Conservation (phyloP, 164 flowering plant genomes). For the Houttuynia cordata region DNA sequence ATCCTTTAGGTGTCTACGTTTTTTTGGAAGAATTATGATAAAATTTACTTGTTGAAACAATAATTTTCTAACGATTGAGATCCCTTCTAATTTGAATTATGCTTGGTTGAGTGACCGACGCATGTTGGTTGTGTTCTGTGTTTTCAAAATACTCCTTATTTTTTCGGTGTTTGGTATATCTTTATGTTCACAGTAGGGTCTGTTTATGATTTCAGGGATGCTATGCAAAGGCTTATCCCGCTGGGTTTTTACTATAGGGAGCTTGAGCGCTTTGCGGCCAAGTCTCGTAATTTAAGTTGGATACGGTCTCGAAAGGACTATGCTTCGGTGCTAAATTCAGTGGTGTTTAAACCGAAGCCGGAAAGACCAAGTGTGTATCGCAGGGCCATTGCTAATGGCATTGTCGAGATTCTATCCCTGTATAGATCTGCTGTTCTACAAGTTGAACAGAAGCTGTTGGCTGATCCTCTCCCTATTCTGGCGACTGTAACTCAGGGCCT, state of each 20-base stretch:
- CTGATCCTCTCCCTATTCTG: slow-evolving; percentile 78
- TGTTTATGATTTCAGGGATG: slow-evolving; percentile 48
- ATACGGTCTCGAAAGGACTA: slow-evolving; percentile 34
- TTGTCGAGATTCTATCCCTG: slow-evolving; percentile 78
- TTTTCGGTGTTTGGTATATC: no score
- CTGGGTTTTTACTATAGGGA: slow-evolving; percentile 87
- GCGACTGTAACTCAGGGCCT: slow-evolving; percentile 86
- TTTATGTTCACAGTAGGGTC: no score
- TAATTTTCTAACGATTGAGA: no score
- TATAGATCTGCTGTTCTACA: slow-evolving; percentile 87
- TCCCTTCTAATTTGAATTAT: no score
- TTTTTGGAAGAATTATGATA: no score
- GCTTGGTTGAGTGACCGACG: no score
- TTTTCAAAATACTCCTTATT: no score
- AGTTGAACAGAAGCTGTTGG: slow-evolving; percentile 78
- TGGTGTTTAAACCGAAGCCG: slow-evolving; percentile 22
- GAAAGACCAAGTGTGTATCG: slow-evolving; percentile 60
- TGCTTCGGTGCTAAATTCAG: slow-evolving; percentile 25
- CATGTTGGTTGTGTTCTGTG: no score
- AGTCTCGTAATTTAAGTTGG: slow-evolving; percentile 86
- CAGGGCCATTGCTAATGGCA: slow-evolving; percentile 88
- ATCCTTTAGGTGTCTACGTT: no score
- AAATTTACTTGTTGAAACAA: no score
- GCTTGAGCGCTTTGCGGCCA: slow-evolving; percentile 69
- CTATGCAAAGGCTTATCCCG: slow-evolving; percentile 58